Base-by-base conservation (phyloP, 1,284 basidiomycete species). In the Sporisorium graminicola region DNA sequence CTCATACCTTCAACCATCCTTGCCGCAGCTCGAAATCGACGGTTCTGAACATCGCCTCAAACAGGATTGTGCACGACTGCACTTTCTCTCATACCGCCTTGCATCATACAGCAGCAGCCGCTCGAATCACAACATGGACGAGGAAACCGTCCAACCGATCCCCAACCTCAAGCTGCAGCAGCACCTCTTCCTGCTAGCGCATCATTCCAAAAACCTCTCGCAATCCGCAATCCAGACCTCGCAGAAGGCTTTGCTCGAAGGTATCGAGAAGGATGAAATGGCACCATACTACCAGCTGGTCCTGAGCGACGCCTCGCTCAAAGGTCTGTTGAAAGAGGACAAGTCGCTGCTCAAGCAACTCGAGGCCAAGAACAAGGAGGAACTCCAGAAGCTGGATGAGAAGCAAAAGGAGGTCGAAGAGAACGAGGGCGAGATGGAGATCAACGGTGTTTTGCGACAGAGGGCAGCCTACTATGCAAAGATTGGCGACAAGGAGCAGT, bases 401-500 rank as follows among this genome's bases (percentile, higher is more conserved):
- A 89, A 92, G 70, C 88, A 97, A 54, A 90, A 90, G 77, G 93
- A 95, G 79, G 94, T 95, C 0, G 90, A 94, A 87, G 92, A 94
- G 87, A 94, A 91, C 12, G 91, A 95, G 82, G 96, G 95, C 55
- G 95, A 98, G 87, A 92, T 92, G 10, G 96, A 99, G 86, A 93
- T 98, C 74, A 92, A 91, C 26, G 95, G 97, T 77, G 91, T 92
- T 5, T 88, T 97, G 60, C 90, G 92, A 66, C 92, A 92, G n/a
- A 89, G 91, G 72, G 95, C 96, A 18, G 92, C 91, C 78, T 94
- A 95, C 86, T 86, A 95, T 20, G 94, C 93, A 16, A 89, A 90
- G 73, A 97, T 98, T 81, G 96, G 95, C 4, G 94, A 97, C 87
- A 95, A 93, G 90, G 72, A 78, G 35, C 70, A 77, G 52, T 77